Evolutionary conservation across 305 asterid genomes (phyloP), one percentile per base, ranked within the genome.

Genomic region (Fraxinus sp.): DNA sequence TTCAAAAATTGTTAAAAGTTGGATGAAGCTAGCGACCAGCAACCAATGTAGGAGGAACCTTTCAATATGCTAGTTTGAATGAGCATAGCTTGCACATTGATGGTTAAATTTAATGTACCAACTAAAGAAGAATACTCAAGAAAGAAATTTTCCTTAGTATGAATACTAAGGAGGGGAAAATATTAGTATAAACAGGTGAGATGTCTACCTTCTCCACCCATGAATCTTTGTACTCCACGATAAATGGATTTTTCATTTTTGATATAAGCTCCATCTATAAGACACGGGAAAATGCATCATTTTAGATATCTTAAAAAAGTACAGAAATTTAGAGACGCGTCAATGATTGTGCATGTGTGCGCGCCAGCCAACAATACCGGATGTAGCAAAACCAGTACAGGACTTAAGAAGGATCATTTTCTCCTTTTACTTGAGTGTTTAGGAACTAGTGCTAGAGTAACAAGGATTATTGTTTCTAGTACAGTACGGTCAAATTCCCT

Each of bases 181-280:
- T 33, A 70, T 57, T 37, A 74, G 37, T 62, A 71, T 24, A 41
- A 71, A 82, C 3, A 74, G 30, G 59, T 30, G 52, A 57, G 44
- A 39, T 81, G n/a, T 76, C 82, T 80, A 92, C 98, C 98, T 95
- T 95, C 89, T 95, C 98, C 85, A 95, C 98, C 98, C 98, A 95
- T 77, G 98, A 91, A 88, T 95, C 98, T 87, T 94, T 95, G 88
- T 93, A 95, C 90, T 95, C 98, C 89, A 95, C 98, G 55, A 95
- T 89, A 87, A 90, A 95, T 75, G 97, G 98, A 78, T 93, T 91
- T 80, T 82, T 88, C 97, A 95, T 91, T 82, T 89, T 90, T 41
- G 98, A 91, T 78, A 95, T 93, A 83, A 95, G 98, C 83, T 91
- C 97, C 98, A 95, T 93, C 98, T 95, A 81, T 88, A 88, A 86